Conservation (phyloP, 257 asterid genomes). For the Nicotiana otophora region DNA sequence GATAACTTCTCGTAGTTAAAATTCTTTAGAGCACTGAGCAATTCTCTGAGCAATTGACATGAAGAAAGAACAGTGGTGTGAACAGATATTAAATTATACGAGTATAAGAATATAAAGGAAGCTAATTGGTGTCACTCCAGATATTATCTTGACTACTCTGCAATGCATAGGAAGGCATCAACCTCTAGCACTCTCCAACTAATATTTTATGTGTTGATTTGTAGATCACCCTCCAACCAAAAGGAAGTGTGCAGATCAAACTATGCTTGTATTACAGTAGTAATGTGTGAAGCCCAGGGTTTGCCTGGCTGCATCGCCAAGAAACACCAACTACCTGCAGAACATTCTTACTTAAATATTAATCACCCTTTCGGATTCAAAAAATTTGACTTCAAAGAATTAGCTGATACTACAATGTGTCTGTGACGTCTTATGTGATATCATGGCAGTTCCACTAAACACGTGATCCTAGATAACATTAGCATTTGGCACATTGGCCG, state of each 20-base stretch:
- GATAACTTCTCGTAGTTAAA: not conserved
- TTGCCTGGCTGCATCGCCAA: not conserved
- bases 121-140: not conserved
- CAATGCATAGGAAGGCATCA: not conserved
- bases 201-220: not conserved
- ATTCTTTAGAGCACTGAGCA: not conserved
- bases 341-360: not conserved
- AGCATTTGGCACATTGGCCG: not conserved
- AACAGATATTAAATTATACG: not conserved
- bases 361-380: not conserved
- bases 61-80: not conserved
- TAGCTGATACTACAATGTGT: not conserved
- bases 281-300: not conserved
- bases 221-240: not conserved
- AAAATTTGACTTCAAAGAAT: not conserved
- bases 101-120: not conserved
- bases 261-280: not conserved
- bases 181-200: not conserved
- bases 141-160: not conserved
- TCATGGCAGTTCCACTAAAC: not conserved
- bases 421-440: not conserved
- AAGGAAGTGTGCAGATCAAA: not conserved
- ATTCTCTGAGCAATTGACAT: not conserved
- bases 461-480: not conserved
- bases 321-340: not conserved